Evolutionary conservation across 2,329 filamentous ascomycete species (phyloP), one percentile per base, ranked within the genome.

Genomic region (Diatrype stigma): DNA sequence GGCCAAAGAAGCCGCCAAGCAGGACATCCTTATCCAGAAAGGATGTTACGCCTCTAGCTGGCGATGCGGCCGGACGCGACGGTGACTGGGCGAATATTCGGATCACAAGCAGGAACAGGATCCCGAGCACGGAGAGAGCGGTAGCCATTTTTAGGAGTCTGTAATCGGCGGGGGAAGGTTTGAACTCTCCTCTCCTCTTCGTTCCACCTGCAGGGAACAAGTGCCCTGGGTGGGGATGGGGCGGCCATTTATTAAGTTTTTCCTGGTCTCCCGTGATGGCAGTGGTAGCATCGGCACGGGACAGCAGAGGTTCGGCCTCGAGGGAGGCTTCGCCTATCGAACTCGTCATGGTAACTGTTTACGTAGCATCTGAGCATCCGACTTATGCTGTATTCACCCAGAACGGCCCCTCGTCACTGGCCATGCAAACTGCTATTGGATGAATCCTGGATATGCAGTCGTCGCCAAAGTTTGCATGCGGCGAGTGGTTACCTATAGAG

Each of bases 21-120:
- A 52, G 57, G 8, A 34, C 42, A n/a, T 64, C 61, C 42, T 62
- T 61, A 34, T 65, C 55, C 12, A 64, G 51, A 45, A 64, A 65
- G 11, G 58, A 57, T n/a, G 62, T 63, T n/a, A n/a, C n/a, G 12
- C 61, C 61, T 17, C 45, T 52, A 3, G 52, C 17, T 14, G 30
- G 19, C 21, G 35, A 48, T 10, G n/a, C 16, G 21, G 42, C 32
- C 23, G 45, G 45, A 10, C n/a, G 30, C 10, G 45, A 3, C 11
- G 48, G 8, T 6, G 19, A 48, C 17, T 51, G 52, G 34, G 44
- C 48, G 19, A 56, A 37, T 23, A 49, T 38, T 3, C 48, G 46
- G 40, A 53, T 58, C 6, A 45, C 40, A 14, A 63, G 28, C 34
- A 58, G 26, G n/a, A 50, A 45, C 11, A 62, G 34, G 17, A 55